Base-by-base conservation (phyloP, 1,284 basidiomycete genomes). In the Farysia itapuensis region DNA sequence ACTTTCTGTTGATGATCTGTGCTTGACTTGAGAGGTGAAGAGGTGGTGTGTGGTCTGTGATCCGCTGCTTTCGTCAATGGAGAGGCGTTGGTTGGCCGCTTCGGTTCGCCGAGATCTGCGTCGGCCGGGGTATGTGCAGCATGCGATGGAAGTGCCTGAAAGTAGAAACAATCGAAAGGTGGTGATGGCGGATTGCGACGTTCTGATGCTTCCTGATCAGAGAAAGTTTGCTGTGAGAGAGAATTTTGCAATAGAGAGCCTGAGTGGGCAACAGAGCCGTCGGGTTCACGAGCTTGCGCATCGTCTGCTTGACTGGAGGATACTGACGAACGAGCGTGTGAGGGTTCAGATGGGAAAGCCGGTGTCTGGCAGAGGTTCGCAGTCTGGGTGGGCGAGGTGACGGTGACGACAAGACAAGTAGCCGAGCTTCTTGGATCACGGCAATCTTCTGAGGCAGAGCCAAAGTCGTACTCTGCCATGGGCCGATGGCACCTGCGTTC, bases 401-500 rank as follows among this genome's bases (percentile, higher is more conserved):
- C 28, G 28, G 46, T 31, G 43, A 56, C 53, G 33, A 61, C 43
- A 15, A 61, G 40, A 35, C 38, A 40, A 16, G 39, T 32, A n/a
- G 37, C 38, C 26, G 51, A 50, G 32, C 46, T 61, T 22, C 58
- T 46, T 19, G 58, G 58, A 21, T 61, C 58, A 7, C 58, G 43
- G 8, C 58, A 43, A 19, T 61, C 58, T n/a, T 61, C 58, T 14
- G 43, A 29, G 22, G 51, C 20, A 21, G 36, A 35, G 3, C 24
- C 28, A 15, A 47, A 61, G 26, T 61, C 51, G 25, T 38, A 53
- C n/a, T 61, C 58, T 13, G 40, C 47, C 12, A 45, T 42, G 15
- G 51, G 36, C 7, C 46, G 35, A 19, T 61, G 46, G 41, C 58
- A 61, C 20, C 58, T 43, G 12, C 58, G 47, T 2, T 61, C 58